Conservation (phyloP, 495 filamentous ascomycete species). For the Saxophila tyrrhenica region DNA sequence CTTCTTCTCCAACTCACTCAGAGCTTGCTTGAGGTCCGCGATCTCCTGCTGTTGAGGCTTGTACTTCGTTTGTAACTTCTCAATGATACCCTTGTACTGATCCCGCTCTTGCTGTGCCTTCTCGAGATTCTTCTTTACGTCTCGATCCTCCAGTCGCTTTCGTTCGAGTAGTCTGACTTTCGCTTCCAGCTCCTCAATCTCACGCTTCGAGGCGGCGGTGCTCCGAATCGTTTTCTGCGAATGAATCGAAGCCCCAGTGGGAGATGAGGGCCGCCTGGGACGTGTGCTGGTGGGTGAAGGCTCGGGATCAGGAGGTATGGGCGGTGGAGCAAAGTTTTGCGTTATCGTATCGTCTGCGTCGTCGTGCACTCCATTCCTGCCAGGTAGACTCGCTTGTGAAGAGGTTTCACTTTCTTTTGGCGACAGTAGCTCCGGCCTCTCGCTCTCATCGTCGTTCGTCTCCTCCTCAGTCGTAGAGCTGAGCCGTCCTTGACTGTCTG, state of each 20-base stretch:
- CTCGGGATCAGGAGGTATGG: conserved; percentile 6
- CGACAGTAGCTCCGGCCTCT: conserved; percentile 4
- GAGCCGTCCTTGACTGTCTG: not conserved
- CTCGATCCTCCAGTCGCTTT: conserved; percentile 63
- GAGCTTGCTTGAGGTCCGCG: conserved; percentile 56
- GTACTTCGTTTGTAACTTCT: conserved; percentile 83
- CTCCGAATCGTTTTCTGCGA: conserved; percentile 18
- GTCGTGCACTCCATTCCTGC: not conserved
- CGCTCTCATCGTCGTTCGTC: conserved; percentile 7
- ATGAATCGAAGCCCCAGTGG: conserved; percentile 27
- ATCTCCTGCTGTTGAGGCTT: conserved; percentile 79
- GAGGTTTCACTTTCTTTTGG: conserved; percentile 3
- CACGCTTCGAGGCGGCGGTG: conserved; percentile 35
- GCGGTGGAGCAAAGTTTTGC: conserved; percentile 12
- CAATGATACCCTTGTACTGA: conserved; percentile 77
- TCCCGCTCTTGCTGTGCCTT: conserved; percentile 67
- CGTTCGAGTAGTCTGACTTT: conserved; percentile 29
- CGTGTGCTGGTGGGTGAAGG: conserved; percentile 8
- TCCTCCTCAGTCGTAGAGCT: conserved; percentile 16
- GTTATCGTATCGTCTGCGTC: conserved; percentile 3
- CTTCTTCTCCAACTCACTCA: conserved; percentile 62
- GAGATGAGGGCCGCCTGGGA: conserved; percentile 15
- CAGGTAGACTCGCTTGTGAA: not conserved
- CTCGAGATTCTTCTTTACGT: conserved; percentile 71
- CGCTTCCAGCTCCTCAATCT: conserved; percentile 35